Percentiles rank a stretch among this genome's conserved stretches.
phyloP scores from a whole-genome alignment of 108 stramenopile species.

The Fistulifera solaris region DNA sequence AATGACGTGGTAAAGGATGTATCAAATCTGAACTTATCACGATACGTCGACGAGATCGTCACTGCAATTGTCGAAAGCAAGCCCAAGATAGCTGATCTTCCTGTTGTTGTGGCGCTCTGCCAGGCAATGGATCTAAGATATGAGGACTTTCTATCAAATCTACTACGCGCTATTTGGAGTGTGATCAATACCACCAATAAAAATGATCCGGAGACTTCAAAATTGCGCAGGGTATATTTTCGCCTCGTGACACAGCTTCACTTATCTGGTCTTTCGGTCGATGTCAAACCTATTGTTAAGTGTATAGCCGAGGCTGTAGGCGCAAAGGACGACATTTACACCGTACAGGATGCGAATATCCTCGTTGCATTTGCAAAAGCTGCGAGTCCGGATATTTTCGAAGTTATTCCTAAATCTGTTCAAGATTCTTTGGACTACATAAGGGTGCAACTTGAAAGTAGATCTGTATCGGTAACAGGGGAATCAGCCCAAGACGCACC shows the following conservation, averaged over 20 bases:
- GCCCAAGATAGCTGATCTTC: slow-evolving; percentile 56
- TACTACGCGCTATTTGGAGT: slow-evolving; percentile 40
- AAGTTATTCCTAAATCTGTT: slow-evolving; percentile 35
- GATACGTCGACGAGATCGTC: slow-evolving; percentile 92
- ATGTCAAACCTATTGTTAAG: slow-evolving; percentile 58
- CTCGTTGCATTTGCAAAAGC: slow-evolving; percentile 71
- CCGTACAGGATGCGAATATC: slow-evolving; percentile 67
- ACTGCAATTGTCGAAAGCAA: slow-evolving; percentile 76
- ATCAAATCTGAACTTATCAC: slow-evolving; percentile 77
- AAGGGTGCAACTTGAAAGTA: slow-evolving; percentile 3
- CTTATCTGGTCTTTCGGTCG: slow-evolving; percentile 46
- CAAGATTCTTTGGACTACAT: slow-evolving; percentile 16
- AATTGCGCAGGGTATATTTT: slow-evolving; percentile 49
- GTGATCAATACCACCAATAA: slow-evolving; percentile 25
- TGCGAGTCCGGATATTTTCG: slow-evolving; percentile 66
- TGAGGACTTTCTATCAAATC: slow-evolving; percentile 33
- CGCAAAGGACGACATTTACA: slow-evolving; percentile 50
- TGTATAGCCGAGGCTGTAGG: slow-evolving; percentile 60
- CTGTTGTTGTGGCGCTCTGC: slow-evolving; percentile 49
- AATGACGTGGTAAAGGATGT: slow-evolving; percentile 52
- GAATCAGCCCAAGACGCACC: not conserved
- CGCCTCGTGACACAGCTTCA: slow-evolving; percentile 66
- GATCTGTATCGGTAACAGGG: not conserved
- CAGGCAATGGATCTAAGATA: slow-evolving; percentile 68
- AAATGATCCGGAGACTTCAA: slow-evolving; percentile 30